Base-by-base conservation (phyloP, 1,139 yeast genomes). In the Diutina siamensis region DNA sequence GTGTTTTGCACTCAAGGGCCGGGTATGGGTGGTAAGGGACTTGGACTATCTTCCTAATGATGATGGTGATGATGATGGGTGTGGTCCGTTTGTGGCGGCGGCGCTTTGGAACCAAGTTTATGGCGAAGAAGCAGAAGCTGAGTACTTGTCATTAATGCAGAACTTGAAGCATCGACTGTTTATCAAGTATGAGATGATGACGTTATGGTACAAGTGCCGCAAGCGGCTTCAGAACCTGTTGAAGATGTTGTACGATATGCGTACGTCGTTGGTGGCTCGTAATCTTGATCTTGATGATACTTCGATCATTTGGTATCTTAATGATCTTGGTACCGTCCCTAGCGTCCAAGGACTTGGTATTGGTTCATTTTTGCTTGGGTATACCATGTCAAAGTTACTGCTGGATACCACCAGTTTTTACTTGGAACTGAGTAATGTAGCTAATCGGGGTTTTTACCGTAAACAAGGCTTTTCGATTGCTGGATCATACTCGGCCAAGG, bases 321-420 rank as follows among this genome's bases (percentile, higher is more conserved):
- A 63, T 54, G 72, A 67, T 53, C 57, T 67, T 48, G 71, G 71
- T 31, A 62, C 67, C 40, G 56, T 66, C 45, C 72, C 72, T 13
- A 54, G 64, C 17, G 64, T 65, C 66, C 60, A 64, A 50, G 72
- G 72, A 46, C 63, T 63, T 48, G 69, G 71, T 7, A 58, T 67
- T 48, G 72, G 70, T 45, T 62, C 60, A 52, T 53, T 59, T 46
- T 57, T 67, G 46, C 55, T 67, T 47, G 59, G 65, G 45, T 62
- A 63, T 53, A 56, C 61, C 45, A 49, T 61, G 44, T 57, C 57
- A 15, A 55, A 56, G 46, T 61, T 38, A 18, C 31, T 12, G 19
- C 32, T n/a, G 32, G 13, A 18, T 4, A 15, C n/a, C 21, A 27
- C 21, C 8, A 22, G 22, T 8, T 35, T 20, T 22, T 38, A 38